phyloP scores from a whole-genome alignment of 306 rosid species.

The Begonia loranthoides region DNA sequence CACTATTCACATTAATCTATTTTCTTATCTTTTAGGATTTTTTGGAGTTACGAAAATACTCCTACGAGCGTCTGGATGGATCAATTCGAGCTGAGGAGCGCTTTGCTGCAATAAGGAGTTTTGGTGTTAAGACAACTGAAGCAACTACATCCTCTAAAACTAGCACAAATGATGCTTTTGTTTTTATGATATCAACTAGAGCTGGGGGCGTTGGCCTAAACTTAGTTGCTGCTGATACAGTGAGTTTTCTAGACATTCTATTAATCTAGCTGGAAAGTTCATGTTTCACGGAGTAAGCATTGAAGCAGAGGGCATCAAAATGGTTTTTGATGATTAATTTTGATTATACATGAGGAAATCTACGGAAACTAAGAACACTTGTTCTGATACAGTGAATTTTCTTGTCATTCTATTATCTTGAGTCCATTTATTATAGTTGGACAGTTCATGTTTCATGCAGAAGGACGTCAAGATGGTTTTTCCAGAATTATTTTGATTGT shows the following conservation, averaged over 20 bases:
- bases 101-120: conserved; percentile 93
- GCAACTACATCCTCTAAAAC: conserved; percentile 31
- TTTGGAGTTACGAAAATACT: conserved; percentile 66
- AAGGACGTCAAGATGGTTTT: no score
- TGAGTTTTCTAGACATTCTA: conserved; percentile 23
- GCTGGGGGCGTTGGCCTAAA: conserved; percentile 99
- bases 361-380: no score
- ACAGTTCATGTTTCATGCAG: no score
- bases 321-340: no score
- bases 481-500: no score
- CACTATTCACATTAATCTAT: conserved; percentile 6
- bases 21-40: conserved; percentile 43
- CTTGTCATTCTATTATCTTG: no score
- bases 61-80: conserved; percentile 97
- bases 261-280: background rate
- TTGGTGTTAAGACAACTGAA: conserved; percentile 45
- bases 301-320: no score
- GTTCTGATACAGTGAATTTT: no score
- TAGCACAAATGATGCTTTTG: conserved; percentile 53
- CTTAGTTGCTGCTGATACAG: conserved; percentile 94
- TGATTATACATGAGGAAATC: no score
- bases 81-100: conserved; percentile 98
- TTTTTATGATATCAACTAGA: conserved; percentile 87
- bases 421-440: no score
- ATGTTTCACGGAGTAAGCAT: no score